phyloP scores from a whole-genome alignment of 352 stramenopile genomes.

The Thraustotheca clavata region DNA sequence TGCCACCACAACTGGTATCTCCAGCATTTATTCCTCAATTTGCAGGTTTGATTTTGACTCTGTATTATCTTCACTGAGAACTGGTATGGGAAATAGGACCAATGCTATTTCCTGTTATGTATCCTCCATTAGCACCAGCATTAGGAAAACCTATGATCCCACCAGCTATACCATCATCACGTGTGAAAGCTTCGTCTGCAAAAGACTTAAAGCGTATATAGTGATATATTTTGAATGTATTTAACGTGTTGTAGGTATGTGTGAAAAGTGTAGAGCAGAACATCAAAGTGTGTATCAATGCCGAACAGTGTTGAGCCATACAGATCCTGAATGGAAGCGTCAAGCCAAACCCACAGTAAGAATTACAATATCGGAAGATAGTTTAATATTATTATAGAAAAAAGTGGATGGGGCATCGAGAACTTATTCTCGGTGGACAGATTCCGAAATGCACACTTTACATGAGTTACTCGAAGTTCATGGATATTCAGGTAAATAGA shows the following conservation, averaged over 20 bases:
- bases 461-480: slow-evolving; percentile 18
- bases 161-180: neutral
- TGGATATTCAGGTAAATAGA: slow-evolving; percentile 1
- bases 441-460: slow-evolving; percentile 10
- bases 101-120: too few relatives aligned
- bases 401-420: neutral
- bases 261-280: slow-evolving; percentile 52
- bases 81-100: too few relatives aligned
- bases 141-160: neutral
- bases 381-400: neutral
- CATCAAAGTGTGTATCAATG: slow-evolving; percentile 60
- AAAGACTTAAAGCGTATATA: slow-evolving; percentile 1
- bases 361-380: neutral
- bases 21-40: too few relatives aligned
- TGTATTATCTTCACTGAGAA: too few relatives aligned
- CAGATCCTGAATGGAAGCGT: slow-evolving; percentile 54
- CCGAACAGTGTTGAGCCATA: slow-evolving; percentile 57
- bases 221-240: too few relatives aligned
- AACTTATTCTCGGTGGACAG: slow-evolving; percentile 17
- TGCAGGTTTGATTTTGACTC: too few relatives aligned
- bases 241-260: slow-evolving; percentile 50
- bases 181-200: too few relatives aligned
- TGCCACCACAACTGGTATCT: too few relatives aligned
- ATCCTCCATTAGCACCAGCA: neutral
- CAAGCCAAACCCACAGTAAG: slow-evolving; percentile 16